Evolutionary conservation across 768 basidiomycete genomes (phyloP), one percentile per base, ranked within the genome.

Genomic region (Tricholoma sp.): DNA sequence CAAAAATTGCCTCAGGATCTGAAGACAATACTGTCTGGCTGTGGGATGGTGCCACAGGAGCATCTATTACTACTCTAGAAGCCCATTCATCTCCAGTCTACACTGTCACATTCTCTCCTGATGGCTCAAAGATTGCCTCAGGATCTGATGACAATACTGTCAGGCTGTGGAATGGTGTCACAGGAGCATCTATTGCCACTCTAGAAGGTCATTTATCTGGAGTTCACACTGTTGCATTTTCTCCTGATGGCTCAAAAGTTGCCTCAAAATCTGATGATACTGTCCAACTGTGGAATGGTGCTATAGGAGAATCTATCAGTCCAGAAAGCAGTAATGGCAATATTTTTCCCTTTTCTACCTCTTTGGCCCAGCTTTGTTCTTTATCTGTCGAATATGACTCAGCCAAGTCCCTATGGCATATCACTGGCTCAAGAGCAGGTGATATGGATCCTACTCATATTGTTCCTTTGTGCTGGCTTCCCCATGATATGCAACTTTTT

Each of bases 1-100:
- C 6, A n/a, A 37, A 33, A 13, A 59, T 68, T 37, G 60, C 52
- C 5, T 64, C 63, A 13, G 65, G 63, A 18, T 65, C 66, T 5
- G 17, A 53, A 15, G 67, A 71, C 47, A 53, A 55, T 15, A 66
- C 61, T 5, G 48, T 68, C 12, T 51, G 15, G 13, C 4, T 50
- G 29, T 50, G n/a, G 49, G 20, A 50, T 50, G 6, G 8, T 4
- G 20, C 33, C 11, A 51, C n/a, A 18, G 20, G 32, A 9, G 24
- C 6, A 24, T n/a, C n/a, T 2, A 9, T n/a, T 12, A 17, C 6
- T 18, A 11, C 20, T 9, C 13, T 51, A 8, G n/a, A 34, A 6
- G 50, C 32, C 8, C 50, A 51, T 17, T 34, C 50, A 15, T 33
- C 8, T 15, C 8, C 8, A 5, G 50, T 51, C 20, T 2, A 9